Evolutionary conservation across 2,329 filamentous ascomycete genomes (phyloP).

Genomic region (Aquanectria penicillioides): DNA sequence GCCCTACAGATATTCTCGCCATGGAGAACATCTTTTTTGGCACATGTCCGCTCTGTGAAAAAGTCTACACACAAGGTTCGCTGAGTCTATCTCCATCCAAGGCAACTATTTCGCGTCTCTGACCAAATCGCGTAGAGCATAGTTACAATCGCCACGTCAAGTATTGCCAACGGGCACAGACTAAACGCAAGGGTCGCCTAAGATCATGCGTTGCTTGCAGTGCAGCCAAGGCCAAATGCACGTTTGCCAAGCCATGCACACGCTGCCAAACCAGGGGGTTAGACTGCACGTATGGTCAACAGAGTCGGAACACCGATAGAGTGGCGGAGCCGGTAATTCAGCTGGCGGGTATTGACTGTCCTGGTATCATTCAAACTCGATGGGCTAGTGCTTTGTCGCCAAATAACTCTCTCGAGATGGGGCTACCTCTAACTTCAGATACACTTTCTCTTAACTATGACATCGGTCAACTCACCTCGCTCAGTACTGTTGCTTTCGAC

Average conservation of each 20-base stretch:
- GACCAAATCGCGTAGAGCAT: slow-evolving; percentile 15
- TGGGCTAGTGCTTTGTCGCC: too few species aligned
- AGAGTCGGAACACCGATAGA: rapidly evolving
- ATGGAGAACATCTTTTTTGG: too few species aligned
- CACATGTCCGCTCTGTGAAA: slow-evolving; percentile 33
- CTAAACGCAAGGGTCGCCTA: slow-evolving; percentile 35
- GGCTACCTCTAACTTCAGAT: too few species aligned
- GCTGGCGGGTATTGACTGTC: too few species aligned
- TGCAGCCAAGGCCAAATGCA: slow-evolving; percentile 37
- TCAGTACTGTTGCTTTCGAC: too few species aligned
- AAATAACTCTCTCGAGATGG: too few species aligned
- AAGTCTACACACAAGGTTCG: slow-evolving; percentile 34
- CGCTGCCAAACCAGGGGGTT: slow-evolving; percentile 29
- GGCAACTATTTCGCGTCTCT: background rate
- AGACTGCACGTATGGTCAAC: slow-evolving; percentile 26
- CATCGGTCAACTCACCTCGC: too few species aligned
- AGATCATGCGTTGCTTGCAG: slow-evolving; percentile 37
- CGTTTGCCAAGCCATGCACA: slow-evolving; percentile 34
- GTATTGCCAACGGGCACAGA: slow-evolving; percentile 39
- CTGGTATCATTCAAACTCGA: too few species aligned
- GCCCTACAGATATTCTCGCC: too few species aligned
- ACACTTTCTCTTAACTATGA: too few species aligned
- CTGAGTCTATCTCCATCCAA: background rate
- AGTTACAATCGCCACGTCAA: slow-evolving; percentile 39
- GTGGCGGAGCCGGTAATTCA: rapidly evolving